Evolutionary conservation across 2,329 filamentous ascomycete species (phyloP), one percentile per base, ranked within the genome.

Genomic region (Chrysoporthe deuterocubensis): DNA sequence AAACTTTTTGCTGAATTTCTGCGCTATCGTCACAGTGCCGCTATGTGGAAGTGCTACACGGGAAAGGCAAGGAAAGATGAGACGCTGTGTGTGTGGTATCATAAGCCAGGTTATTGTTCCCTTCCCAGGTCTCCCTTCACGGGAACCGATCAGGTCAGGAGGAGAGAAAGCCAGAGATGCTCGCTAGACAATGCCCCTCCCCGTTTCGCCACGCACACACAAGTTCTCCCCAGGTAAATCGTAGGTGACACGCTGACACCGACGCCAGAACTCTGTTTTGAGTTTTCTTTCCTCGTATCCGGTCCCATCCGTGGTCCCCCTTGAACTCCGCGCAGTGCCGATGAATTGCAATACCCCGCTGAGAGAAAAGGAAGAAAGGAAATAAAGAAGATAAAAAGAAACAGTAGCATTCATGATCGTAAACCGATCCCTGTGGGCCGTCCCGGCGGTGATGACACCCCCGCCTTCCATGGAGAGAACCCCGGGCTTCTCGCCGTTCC

Each of bases 321-420:
- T 26, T 26, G 34, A 63, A 54, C 46, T n/a, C 61, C 40, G 14
- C 18, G 57, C 61, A 54, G 26, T 63, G 44, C 34, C n/a, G 9
- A 44, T 34, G n/a, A 57, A 58, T 9, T 43, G 18, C 11, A 13
- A 48, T 46, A n/a, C 52, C 26, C 34, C 66, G 57, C 62, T 46
- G 37, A 26, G 26, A 26, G 26, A 26, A 26, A 26, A 26, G 5
- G 4, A 59, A 46, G 11, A 32, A 26, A 34, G 21, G 14, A n/a
- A 18, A 44, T 32, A 46, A 9, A 50, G 40, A 42, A 18, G 1
- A 50, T 2, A 58, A 16, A n/a, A 52, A 40, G 11, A 59, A 16
- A 9, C 42, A 16, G 16, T 9, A 26, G 42, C 40, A 46, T 52
- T 65, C 63, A 43, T 52, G 46, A 66, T 62, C 16, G 37, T 50